Percentiles rank a stretch among this genome's conserved stretches.
These are phyloP conservation scores for Boletus patriciae DNA, from an alignment of 768 basidiomycete genomes.

Conservation along the genomic window DNA sequence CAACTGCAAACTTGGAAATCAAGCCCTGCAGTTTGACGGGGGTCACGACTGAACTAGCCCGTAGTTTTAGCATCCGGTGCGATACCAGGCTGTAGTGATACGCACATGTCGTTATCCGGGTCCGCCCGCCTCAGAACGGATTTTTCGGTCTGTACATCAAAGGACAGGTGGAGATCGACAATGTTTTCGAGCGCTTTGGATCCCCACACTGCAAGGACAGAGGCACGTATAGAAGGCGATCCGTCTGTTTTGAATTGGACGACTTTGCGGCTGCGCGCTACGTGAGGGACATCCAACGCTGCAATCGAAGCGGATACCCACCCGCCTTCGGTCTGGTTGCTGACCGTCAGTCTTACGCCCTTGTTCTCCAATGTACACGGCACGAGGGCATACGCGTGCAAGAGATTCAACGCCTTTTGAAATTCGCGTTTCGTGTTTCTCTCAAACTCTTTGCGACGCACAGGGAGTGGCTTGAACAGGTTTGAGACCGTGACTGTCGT, in stretches of 20 bases:
- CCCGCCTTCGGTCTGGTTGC: constrained; percentile 70
- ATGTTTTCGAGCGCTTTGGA: constrained; percentile 74
- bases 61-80: not conserved
- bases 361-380: constrained; percentile 59
- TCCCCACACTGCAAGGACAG: constrained; percentile 81
- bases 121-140: constrained; percentile 21
- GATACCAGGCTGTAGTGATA: not conserved
- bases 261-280: constrained; percentile 53
- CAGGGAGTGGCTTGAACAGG: constrained; percentile 81
- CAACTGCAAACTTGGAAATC: constrained; percentile 77
- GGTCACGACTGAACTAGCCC: constrained; percentile 26
- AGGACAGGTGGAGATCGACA: constrained; percentile 66
- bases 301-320: constrained; percentile 35
- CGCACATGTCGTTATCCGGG: constrained; percentile 22
- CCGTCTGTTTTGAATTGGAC: constrained; percentile 76
- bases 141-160: constrained; percentile 70
- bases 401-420: constrained; percentile 73
- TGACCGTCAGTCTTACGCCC: constrained; percentile 73
- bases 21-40: constrained; percentile 69
- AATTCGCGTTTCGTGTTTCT: constrained; percentile 89
- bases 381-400: constrained; percentile 88
- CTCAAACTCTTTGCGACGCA: constrained; percentile 88
- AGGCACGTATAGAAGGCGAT: constrained; percentile 54
- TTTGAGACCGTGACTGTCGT: constrained; percentile 75
- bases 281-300: constrained; percentile 3